phyloP scores from a whole-genome alignment of 192 early-diverging fungal species.

The Spinellus fusiger region DNA sequence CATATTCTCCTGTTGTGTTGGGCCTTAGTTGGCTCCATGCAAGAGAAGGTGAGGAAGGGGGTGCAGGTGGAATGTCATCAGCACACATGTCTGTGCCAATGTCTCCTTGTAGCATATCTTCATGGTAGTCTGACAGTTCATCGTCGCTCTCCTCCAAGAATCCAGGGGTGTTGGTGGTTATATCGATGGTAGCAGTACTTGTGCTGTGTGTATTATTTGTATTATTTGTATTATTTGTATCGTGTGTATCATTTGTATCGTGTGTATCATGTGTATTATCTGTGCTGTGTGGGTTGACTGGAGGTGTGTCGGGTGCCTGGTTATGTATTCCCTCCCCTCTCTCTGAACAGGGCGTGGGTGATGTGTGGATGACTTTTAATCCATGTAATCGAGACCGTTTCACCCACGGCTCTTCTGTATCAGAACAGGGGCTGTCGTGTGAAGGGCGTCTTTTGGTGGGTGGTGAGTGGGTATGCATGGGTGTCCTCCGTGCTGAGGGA shows the following conservation, averaged over 20 bases:
- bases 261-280: too few species aligned
- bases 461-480: not conserved
- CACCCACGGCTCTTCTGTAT: too few species aligned
- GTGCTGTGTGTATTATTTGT: too few species aligned
- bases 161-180: not conserved
- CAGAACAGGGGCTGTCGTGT: too few species aligned
- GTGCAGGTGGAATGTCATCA: not conserved
- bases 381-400: not conserved
- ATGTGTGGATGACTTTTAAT: not conserved
- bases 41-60: not conserved
- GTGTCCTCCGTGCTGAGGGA: slow-evolving; percentile 40
- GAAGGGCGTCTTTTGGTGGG: not conserved
- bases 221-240: too few species aligned
- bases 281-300: not conserved
- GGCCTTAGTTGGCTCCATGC: not conserved
- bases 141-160: slow-evolving; percentile 29
- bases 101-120: slow-evolving; percentile 55
- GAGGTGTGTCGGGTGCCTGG: not conserved
- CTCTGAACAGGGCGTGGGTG: too few species aligned
- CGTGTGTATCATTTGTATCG: too few species aligned
- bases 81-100: not conserved
- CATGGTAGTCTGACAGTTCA: slow-evolving; percentile 49
- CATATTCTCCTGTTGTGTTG: slow-evolving; percentile 13
- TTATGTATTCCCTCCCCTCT: too few species aligned
- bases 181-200: not conserved